Percentiles rank a stretch among this genome's conserved stretches.
These are phyloP conservation scores for Rhodotorula sp. DNA, from an alignment of 1,284 basidiomycete genomes.

Conservation along the genomic window DNA sequence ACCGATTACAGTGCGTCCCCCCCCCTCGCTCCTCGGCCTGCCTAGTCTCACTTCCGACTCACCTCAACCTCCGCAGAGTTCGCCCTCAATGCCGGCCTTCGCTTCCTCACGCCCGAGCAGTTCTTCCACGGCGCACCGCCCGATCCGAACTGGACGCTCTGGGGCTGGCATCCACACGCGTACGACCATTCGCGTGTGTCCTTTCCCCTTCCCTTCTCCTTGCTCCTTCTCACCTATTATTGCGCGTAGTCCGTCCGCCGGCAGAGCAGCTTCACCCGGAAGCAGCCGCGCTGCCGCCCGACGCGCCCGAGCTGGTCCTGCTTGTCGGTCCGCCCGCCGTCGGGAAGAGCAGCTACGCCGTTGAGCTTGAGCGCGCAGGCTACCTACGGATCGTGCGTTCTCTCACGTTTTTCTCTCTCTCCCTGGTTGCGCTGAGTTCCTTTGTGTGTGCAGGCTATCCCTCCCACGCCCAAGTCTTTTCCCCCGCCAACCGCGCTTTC, in stretches of 20 bases:
- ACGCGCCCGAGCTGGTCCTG: conserved; percentile 63
- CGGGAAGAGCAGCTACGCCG: conserved; percentile 80
- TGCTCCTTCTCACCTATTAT: not conserved
- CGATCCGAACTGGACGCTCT: conserved; percentile 13
- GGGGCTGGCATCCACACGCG: conserved; percentile 23
- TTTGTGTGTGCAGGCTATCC: no score
- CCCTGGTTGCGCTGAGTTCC: not conserved
- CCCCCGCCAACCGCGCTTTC: not conserved
- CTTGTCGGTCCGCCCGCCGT: conserved; percentile 84
- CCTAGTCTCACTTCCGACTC: not conserved
- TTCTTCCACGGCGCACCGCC: conserved; percentile 64
- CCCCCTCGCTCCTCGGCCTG: not conserved
- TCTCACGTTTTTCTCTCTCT: not conserved
- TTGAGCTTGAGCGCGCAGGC: conserved; percentile 58
- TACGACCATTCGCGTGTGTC: conserved; percentile 25
- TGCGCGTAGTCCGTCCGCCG: not conserved
- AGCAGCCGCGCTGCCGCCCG: not conserved
- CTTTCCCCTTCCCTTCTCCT: not conserved
- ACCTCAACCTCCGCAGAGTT: conserved; percentile 56
- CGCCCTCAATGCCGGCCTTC: conserved; percentile 68
- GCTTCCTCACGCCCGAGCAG: conserved; percentile 74
- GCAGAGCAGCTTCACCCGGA: not conserved
- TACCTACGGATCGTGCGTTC: not conserved
- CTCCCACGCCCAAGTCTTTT: no score
- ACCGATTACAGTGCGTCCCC: conserved; percentile 21